phyloP scores from a whole-genome alignment of 768 basidiomycete species.

The Leccinum subgranulosum region DNA sequence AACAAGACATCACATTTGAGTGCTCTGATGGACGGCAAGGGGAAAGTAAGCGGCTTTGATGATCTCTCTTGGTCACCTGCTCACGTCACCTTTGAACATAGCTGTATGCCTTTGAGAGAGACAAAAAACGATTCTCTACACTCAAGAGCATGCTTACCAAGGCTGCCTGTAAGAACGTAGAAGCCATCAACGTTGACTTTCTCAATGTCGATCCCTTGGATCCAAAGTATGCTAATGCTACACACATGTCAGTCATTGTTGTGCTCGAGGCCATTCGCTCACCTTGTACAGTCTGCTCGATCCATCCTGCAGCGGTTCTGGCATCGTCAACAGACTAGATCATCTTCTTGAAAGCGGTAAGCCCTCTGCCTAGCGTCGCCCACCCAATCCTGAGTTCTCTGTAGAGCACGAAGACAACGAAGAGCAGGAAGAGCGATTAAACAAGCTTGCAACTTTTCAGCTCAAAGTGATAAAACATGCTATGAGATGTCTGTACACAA shows the following conservation, averaged over 20 bases:
- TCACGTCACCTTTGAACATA: slow-evolving; percentile 25
- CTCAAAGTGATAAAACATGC: slow-evolving; percentile 90
- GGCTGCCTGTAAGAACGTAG: slow-evolving; percentile 80
- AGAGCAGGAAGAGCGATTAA: slow-evolving; percentile 64
- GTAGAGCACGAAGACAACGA: slow-evolving; percentile 58
- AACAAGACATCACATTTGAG: slow-evolving; percentile 97
- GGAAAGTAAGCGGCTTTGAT: slow-evolving; percentile 52
- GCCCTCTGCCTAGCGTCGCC: slow-evolving; percentile 12
- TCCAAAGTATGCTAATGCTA: slow-evolving; percentile 57
- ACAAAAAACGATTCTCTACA: slow-evolving; percentile 76
- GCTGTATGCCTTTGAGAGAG: slow-evolving; percentile 89
- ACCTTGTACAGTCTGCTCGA: slow-evolving; percentile 67
- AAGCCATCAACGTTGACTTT: slow-evolving; percentile 79
- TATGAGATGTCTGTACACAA: slow-evolving; percentile 69
- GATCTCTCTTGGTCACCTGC: background rate
- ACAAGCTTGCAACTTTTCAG: slow-evolving; percentile 86
- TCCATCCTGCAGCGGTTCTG: slow-evolving; percentile 95
- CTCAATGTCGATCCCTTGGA: slow-evolving; percentile 70
- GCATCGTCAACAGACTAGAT: slow-evolving; percentile 88
- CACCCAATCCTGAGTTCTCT: slow-evolving; percentile 2
- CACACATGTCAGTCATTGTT: slow-evolving; percentile 73
- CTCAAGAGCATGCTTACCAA: slow-evolving; percentile 82
- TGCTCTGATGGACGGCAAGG: slow-evolving; percentile 79
- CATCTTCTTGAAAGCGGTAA: slow-evolving; percentile 74
- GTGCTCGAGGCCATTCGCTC: background rate